Evolutionary conservation across 371 early-diverging fungal genomes (phyloP), one percentile per base, ranked within the genome.

Genomic region (Lichtheimia ramosa): DNA sequence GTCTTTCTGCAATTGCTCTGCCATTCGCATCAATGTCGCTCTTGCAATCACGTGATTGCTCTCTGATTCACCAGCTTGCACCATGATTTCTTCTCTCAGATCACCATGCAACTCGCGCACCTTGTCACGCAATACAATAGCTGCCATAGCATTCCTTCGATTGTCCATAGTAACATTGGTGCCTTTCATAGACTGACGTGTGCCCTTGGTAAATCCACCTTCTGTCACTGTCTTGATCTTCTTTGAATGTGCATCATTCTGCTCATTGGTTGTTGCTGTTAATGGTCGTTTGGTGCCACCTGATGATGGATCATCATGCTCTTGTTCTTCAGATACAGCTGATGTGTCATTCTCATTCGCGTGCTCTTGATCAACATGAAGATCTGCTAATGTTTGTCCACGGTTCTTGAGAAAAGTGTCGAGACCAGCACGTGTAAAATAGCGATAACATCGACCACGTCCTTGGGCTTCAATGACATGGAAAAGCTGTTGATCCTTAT

Each of bases 71-170:
- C 61, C 53, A 3, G 54, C 50, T 18, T 40, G 39, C 10, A 18
- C 23, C 7, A 49, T 4, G 21, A 59, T 27, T 10, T 59, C 68
- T 16, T 51, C 61, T 41, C 41, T 48, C 15, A 68, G 42, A 8
- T 40, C 28, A 42, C 54, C 16, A 42, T 63, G 53, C 5, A 56
- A 41, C 21, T 68, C 63, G 7, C 63, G 56, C 2, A 68, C 40
- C 21, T 48, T 53, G 50, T 62, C 63, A 3, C 63, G 60, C 8
- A 28, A 16, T 1, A 68, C 54, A 24, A 68, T 68, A 0, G 20
- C n/a, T 15, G 28, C 15, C 6, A 68, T 41, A 2, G 53, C 50
- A 12, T 63, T 24, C 27, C 49, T 63, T 16, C 68, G 60, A 43
- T 56, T 58, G 21, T 59, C 63, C 8, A 46, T 50, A 2, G 61